Evolutionary conservation across 495 filamentous ascomycete species (phyloP), one percentile per base, ranked within the genome.

Genomic region (Neurospora africana): DNA sequence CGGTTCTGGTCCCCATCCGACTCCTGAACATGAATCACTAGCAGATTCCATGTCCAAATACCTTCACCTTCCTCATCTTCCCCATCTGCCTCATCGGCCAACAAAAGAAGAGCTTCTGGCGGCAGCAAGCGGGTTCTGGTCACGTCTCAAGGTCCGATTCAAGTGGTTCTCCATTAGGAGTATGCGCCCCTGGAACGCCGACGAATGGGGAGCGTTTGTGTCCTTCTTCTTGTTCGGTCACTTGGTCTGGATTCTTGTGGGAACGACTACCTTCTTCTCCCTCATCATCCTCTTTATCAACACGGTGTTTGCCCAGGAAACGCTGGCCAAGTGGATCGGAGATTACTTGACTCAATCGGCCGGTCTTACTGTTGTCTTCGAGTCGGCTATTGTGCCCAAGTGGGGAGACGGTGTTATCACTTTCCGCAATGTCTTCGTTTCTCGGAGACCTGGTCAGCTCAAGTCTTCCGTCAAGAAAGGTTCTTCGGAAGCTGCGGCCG

Each of bases 141-240:
- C 95, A 19, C 87, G 95, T n/a, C 77, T 97, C 13, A 93, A 91
- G 76, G 91, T 98, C 39, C 89, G 93, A 23, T 97, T 98, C 82
- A 99, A 99, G 78, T 99, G 96, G 95, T 90, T 96, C 74, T 94
- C 95, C 21, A 98, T 99, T 76, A 86, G 94, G 75, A 96, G 93
- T 80, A 91, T 91, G 78, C 89, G 95, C n/a, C 95, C 95, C 3
- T 99, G 95, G 86, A 99, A 95, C 81, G 86, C 90, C 27, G 95
- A 99, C 80, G 95, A 99, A 78, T 96, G 97, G 79, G 89, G 92
- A 58, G 96, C 95, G 5, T 93, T 99, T 75, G 90, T 97, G 61
- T 97, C 95, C 3, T 99, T 95, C 95, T 89, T 98, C 70, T 82
- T 99, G 47, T 84, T 97, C 40, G 95, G 95, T 0, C 96, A 99